Evolutionary conservation across 352 stramenopile genomes (phyloP), one percentile per base, ranked within the genome.

Genomic region (Phytophthora sojae): DNA sequence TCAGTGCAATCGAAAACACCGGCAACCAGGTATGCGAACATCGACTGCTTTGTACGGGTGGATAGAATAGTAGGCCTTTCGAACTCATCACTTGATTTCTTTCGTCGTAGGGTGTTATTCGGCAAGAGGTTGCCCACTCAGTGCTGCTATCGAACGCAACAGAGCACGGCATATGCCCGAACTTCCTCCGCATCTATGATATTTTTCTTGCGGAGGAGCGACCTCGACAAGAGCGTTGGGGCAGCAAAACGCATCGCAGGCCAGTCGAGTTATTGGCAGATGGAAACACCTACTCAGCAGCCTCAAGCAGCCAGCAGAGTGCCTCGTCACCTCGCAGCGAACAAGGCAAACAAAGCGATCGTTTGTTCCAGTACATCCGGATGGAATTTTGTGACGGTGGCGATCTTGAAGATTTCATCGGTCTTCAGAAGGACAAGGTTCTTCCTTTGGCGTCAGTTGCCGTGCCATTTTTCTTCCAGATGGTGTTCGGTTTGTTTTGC

Each of bases 361-460:
- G 60, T 3, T 57, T 94, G 30, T 98, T 89, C 69, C 97, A 99
- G 81, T 99, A 98, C 73, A 99, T 99, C 63, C 86, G 93, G 23
- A 99, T 99, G 98, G 98, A 99, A 73, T 95, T 99, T 12, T 99
- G 98, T 75, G 84, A 95, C 53, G 85, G 96, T 45, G 97, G 97
- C 14, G 98, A 99, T 77, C 73, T 99, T 9, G 98, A 99, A 83
- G 86, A 98, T 45, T 98, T 97, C 58, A 91, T 99, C 29, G 90
- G 91, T 9, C 73, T 96, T 39, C 77, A 92, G 42, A 71, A 98
- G 11, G 68, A 87, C 65, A 80, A 93, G 79, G 37, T 82, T 39
- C 71, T 94, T 45, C 87, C 85, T 12, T 54, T 91, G 14, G 45
- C 75, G 30, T 73, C 72, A 4, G 83, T 89, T n/a, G 81, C 82